Evolutionary conservation across 1,284 basidiomycete genomes (phyloP).

Genomic region (Termitomyces sp.): DNA sequence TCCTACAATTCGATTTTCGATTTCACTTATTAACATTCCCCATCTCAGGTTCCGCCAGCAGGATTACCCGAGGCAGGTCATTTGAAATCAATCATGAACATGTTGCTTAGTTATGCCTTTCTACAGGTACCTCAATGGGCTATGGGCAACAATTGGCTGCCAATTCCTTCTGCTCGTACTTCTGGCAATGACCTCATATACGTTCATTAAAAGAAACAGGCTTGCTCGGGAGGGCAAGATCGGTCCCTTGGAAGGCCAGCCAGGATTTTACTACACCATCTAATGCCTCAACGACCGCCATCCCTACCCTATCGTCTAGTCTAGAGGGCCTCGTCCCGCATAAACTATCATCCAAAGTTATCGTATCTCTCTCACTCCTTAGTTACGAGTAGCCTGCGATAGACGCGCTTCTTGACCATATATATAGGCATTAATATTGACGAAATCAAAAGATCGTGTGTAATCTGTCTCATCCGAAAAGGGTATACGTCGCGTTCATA

Average conservation of each 20-base stretch:
- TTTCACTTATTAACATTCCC: neutral
- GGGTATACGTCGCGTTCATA: no score
- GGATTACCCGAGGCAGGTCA: slow-evolving; percentile 24
- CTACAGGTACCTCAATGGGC: slow-evolving; percentile 27
- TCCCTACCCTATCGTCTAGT: neutral
- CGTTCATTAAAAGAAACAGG: slow-evolving; percentile 26
- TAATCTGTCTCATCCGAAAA: no score
- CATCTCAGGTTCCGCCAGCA: slow-evolving; percentile 23
- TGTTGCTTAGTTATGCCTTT: neutral
- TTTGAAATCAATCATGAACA: neutral
- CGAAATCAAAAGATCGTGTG: no score
- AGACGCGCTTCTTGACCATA: no score
- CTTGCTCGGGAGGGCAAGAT: slow-evolving; percentile 25
- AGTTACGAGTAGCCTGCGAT: slow-evolving; percentile 16
- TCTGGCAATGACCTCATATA: slow-evolving; percentile 23
- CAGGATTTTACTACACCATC: slow-evolving; percentile 29
- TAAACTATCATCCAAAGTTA: neutral
- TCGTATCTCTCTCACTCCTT: neutral
- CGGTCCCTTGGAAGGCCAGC: slow-evolving; percentile 24
- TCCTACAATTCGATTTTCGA: neutral
- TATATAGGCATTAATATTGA: no score
- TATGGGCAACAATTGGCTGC: slow-evolving; percentile 32
- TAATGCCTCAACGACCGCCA: slow-evolving; percentile 10
- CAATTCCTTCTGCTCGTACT: slow-evolving; percentile 28
- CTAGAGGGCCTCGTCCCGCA: neutral